Evolutionary conservation across 257 asterid species (phyloP).

Genomic region (Salvia miltiorrhiza): DNA sequence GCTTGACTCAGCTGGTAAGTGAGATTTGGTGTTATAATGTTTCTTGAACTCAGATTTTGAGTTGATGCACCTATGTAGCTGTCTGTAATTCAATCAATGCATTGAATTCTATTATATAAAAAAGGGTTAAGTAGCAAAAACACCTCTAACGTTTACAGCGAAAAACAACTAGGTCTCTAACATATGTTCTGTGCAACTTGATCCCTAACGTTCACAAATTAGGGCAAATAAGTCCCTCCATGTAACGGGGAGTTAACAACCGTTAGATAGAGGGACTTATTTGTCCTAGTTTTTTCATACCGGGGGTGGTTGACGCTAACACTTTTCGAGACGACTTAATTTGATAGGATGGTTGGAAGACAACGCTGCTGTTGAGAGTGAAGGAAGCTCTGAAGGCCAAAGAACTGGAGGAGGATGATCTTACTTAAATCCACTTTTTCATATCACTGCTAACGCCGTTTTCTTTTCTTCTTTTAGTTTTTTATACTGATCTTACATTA

Average conservation of each 20-base stretch:
- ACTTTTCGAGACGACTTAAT: background rate
- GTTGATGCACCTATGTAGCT: background rate
- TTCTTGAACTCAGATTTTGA: background rate
- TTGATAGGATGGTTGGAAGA: conserved; percentile 83
- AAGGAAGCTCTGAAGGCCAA: conserved; percentile 92
- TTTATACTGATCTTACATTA: background rate
- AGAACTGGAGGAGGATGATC: conserved; percentile 93
- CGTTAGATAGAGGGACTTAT: too few species aligned
- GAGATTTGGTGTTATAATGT: background rate
- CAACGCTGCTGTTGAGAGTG: conserved; percentile 89
- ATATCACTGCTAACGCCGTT: conserved; percentile 1
- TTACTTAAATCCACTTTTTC: conserved; percentile 44
- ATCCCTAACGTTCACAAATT: too few species aligned
- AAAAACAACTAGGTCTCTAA: too few species aligned
- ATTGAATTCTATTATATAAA: background rate
- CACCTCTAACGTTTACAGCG: too few species aligned
- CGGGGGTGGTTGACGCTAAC: background rate
- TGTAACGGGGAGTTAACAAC: too few species aligned
- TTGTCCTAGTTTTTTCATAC: too few species aligned
- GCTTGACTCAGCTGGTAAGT: conserved; percentile 56
- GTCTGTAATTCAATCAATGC: background rate
- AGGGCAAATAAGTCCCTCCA: too few species aligned
- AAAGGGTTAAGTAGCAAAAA: too few species aligned
- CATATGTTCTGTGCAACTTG: too few species aligned
- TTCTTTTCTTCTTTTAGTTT: conserved; percentile 1